Evolutionary conservation across 129 eudicot genomes (phyloP), one percentile per base, ranked within the genome.

Genomic region (Solidago caesia): DNA sequence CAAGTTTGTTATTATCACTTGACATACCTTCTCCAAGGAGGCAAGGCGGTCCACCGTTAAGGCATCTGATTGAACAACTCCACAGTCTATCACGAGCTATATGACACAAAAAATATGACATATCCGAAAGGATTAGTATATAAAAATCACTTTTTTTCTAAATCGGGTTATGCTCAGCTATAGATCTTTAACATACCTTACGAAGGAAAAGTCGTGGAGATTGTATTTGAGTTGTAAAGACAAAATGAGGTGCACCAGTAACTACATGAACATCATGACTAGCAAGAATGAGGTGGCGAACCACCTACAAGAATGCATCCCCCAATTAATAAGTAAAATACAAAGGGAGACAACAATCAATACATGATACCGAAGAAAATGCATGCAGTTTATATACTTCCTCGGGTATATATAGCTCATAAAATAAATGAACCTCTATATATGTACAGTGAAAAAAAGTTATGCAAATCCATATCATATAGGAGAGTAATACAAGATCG

Each of bases 31-130:
- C 75, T 94, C 93, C 77, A 94, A 79, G 44, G 99, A 94, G 15
- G 97, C 99, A 21, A 94, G 97, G 26, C 99, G 97, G 68, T 94
- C 99, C 65, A 94, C 99, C 14, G 99, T 94, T 83, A 94, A 85
- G 52, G 99, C 99, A 85, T 94, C 99, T 58, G 97, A 97, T 82
- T 94, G 99, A 79, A 94, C 97, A 70, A 97, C 99, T 33, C 99
- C 99, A 82, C 97, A 90, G 68, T 94, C 99, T 74, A 94, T 74
- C 67, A 94, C 87, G 60, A 90, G 90, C 98, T 94, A 84, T 13
- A 53, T 62, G 4, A 25, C 12, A n/a, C n/a, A 21, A 25, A 41
- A 21, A 21, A 21, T 21, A 21, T 21, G 0, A 21, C 21, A 21
- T 21, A 21, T 21, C 21, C 21, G 21, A 21, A 21, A 21, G 21